Evolutionary conservation across 176 grass and related monocot species (phyloP), one percentile per base, ranked within the genome.

Genomic region (Avena insularis): DNA sequence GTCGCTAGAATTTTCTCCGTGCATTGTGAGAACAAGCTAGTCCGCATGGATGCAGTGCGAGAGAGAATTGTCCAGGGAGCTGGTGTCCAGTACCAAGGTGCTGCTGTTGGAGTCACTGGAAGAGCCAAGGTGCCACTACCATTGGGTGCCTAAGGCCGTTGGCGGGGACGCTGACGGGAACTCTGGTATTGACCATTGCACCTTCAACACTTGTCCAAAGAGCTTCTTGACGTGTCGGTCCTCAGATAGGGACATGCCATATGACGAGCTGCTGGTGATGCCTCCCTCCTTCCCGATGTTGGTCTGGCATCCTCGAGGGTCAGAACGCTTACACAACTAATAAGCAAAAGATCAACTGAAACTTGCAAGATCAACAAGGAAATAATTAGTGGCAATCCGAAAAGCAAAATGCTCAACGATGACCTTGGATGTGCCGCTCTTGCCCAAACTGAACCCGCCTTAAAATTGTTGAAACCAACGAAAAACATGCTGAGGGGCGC

Each of bases 401-500:
- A 60, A 20, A 0, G 56, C 6, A 76, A 3, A 1, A 80, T 79
- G 15, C 56, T 6, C 6, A 0, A 40, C 4, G 3, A 59, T 75
- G 53, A 98, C 95, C 93, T 93, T 98, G 16, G 93, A 23, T 46
- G 89, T 93, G 85, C 82, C 80, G 36, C 90, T 82, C 21, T 93
- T 89, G 2, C 76, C n/a, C 80, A 95, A 95, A 16, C 80, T 83
- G 74, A 94, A 91, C 9, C 82, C 88, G 23, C 23, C 23, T 23
- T 23, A 23, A 23, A 23, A 23, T 23, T 23, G 23, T 23, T 23
- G 23, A 49, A 93, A 3, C 89, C 79, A 27, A 75, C 89, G 68
- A 95, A 95, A 71, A 92, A 92, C 2, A 93, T 89, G 19, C 93
- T 80, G 3, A 93, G 88, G 8, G 93, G 36, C 5, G 85, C 95